phyloP scores from a whole-genome alignment of 176 grass and related monocot species.

The Neostapfia colusana region DNA sequence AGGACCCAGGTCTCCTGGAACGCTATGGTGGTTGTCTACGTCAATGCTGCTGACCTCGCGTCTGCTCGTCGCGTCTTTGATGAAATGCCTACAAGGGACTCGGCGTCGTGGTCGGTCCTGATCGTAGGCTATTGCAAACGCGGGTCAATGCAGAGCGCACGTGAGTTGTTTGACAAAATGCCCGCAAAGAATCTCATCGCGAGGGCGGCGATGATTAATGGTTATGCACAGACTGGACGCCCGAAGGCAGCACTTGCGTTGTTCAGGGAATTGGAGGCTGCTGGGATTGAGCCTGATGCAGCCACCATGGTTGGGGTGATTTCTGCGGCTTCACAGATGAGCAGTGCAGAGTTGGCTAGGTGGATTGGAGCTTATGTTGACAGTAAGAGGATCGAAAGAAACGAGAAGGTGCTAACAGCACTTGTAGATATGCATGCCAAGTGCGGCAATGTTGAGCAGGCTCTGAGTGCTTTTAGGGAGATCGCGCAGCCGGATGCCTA shows the following conservation, averaged over 20 bases:
- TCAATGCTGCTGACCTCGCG: conserved; percentile 48
- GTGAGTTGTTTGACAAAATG: conserved; percentile 61
- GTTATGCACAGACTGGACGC: conserved; percentile 60
- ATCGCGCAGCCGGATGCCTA: conserved; percentile 62
- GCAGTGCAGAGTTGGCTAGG: conserved; percentile 46
- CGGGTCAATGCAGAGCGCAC: conserved; percentile 35
- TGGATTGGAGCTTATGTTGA: conserved; percentile 55
- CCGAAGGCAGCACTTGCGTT: conserved; percentile 48
- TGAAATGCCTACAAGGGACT: conserved; percentile 53
- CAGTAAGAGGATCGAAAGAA: conserved; percentile 59
- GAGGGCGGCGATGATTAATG: conserved; percentile 62
- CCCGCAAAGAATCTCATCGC: conserved; percentile 56
- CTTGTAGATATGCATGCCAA: conserved; percentile 77
- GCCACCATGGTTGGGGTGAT: conserved; percentile 68
- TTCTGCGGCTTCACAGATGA: conserved; percentile 56
- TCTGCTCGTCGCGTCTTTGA: conserved; percentile 53
- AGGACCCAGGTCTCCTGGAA: conserved; percentile 72
- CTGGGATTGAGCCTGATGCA: conserved; percentile 54
- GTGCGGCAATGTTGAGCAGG: conserved; percentile 64
- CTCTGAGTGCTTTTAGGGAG: conserved; percentile 54
- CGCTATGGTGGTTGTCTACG: conserved; percentile 65
- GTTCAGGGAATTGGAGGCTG: conserved; percentile 47
- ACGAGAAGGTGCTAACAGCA: conserved; percentile 65
- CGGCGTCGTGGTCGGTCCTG: conserved; percentile 52
- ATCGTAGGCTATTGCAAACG: conserved; percentile 53